Conservation (phyloP, 164 flowering plant genomes). For the Sextonia rubra region DNA sequence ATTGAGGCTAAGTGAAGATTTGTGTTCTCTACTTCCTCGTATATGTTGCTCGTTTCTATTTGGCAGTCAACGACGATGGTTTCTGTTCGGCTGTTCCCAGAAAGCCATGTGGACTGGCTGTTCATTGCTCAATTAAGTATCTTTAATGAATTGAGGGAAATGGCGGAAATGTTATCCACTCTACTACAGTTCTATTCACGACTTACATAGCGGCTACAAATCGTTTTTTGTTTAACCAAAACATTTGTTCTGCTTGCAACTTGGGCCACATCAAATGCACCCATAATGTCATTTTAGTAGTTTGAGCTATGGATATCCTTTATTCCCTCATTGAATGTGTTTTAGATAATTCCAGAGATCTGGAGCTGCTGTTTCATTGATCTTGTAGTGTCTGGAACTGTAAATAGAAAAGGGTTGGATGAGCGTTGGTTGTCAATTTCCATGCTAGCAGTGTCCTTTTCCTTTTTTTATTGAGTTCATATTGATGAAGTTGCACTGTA, state of each 20-base stretch:
- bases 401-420: neutral
- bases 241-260: too few species aligned
- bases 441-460: neutral
- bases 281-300: too few species aligned
- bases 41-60: neutral
- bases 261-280: too few species aligned
- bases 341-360: neutral
- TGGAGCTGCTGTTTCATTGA: slow-evolving; percentile 2
- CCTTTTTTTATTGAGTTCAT: neutral
- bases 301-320: too few species aligned
- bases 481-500: neutral
- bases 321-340: neutral
- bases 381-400: neutral
- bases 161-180: neutral
- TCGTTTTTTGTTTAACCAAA: too few species aligned
- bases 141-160: neutral
- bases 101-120: neutral
- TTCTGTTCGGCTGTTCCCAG: too few species aligned
- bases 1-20: neutral
- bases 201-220: neutral
- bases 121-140: neutral
- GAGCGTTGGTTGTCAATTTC: neutral
- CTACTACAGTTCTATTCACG: neutral
- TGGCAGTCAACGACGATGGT: neutral
- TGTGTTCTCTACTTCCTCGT: neutral